Conservation (phyloP, 106 monocot species). For the Xerophyta viscosa region DNA sequence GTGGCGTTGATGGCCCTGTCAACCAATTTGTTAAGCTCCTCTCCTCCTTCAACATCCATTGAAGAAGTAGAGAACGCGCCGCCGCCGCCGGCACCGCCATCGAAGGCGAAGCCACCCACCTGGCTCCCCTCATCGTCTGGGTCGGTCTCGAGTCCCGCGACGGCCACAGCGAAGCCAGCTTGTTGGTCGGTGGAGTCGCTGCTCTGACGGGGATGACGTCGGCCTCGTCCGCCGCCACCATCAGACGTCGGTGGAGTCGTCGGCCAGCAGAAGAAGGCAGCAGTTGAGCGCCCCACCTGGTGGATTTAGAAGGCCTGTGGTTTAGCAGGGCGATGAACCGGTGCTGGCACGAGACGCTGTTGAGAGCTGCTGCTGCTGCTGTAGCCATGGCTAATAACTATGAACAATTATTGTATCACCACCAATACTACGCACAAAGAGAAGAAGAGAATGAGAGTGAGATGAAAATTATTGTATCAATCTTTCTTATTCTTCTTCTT, state of each 20-base stretch:
- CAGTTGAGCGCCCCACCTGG: not conserved
- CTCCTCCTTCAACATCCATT: conserved; percentile 4
- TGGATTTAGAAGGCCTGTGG: not conserved
- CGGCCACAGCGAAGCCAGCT: conserved; percentile 1
- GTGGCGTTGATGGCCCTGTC: conserved; percentile 75
- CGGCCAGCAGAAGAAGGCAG: not conserved
- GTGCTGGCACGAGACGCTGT: conserved; percentile 5
- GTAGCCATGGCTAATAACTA: too few species aligned
- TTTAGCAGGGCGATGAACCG: conserved; percentile 1
- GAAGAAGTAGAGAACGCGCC: conserved; percentile 18
- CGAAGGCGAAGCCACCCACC: conserved; percentile 34
- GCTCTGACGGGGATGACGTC: conserved; percentile 28
- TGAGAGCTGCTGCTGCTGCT: conserved; percentile 2
- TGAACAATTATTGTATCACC: too few species aligned
- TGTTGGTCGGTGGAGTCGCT: conserved; percentile 26
- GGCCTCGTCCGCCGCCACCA: conserved; percentile 10
- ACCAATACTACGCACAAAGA: too few species aligned
- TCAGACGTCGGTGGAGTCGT: not conserved
- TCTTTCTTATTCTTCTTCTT: too few species aligned
- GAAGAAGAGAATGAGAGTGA: too few species aligned
- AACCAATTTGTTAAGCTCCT: conserved; percentile 19
- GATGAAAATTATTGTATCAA: too few species aligned
- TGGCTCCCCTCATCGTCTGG: conserved; percentile 7
- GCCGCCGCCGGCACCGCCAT: conserved; percentile 16
- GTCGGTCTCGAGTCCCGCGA: conserved; percentile 3